Evolutionary conservation across 2,329 filamentous ascomycete species (phyloP), one percentile per base, ranked within the genome.

Genomic region (Trichoderma koningii): DNA sequence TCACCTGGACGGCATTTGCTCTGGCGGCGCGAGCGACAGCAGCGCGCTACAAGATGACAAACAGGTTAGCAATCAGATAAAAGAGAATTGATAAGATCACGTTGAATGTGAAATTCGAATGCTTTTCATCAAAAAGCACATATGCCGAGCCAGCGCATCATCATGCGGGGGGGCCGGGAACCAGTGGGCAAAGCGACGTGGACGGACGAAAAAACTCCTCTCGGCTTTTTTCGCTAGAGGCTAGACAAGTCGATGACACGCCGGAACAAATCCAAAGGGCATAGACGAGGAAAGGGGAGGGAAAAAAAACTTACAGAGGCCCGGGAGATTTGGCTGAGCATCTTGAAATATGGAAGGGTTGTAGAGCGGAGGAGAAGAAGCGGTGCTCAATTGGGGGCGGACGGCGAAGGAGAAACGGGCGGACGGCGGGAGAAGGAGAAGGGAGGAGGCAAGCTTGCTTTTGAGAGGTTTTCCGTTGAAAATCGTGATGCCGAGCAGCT

Each of bases 241-340:
- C 30, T 34, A 34, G 7, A 34, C 21, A 34, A 14, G 34, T 30
- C 34, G 34, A 38, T 38, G 34, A 38, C 34, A 38, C 34, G 34
- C 34, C 34, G 10, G 30, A 28, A 9, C 34, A 14, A 38, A 1
- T 10, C 2, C 30, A 34, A 10, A 42, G 44, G 48, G 17, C 28
- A 38, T 38, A 26, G 23, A 38, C 28, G 5, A n/a, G 21, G 23
- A 41, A 30, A 30, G 19, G 26, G 45, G 59, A 55, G 26, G 38
- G 30, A 15, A 3, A 30, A 68, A 12, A 42, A 61, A 80, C 83
- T 72, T 81, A 87, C 85, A 77, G 84, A 81, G 76, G 78, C 79
- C 79, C 84, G 79, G 74, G 81, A 80, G 68, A 85, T 75, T 77
- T 83, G 82, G 73, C 76, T 77, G 78, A 86, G 79, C 84, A 87